Conservation (phyloP, 805 yeast species). For the Yarrowia osloensis region DNA sequence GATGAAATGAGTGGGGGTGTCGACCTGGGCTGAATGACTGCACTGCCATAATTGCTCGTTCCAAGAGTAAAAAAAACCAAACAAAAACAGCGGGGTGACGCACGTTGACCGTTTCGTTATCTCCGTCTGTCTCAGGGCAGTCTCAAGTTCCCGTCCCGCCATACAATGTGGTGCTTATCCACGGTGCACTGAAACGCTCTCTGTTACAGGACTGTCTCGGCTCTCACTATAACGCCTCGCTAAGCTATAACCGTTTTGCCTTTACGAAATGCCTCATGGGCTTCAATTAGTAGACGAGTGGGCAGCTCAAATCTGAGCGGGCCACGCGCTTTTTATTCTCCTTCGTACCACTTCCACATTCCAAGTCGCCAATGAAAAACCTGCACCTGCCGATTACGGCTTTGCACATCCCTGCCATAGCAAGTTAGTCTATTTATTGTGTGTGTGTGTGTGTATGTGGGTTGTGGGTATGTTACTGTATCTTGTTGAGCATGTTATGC, state of each 20-base stretch:
- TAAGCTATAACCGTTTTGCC: slow-evolving; percentile 18
- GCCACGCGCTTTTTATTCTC: background rate
- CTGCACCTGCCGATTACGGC: slow-evolving; percentile 1
- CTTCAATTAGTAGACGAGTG: background rate
- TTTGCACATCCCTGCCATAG: background rate
- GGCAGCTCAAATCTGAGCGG: background rate
- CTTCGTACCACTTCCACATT: background rate
- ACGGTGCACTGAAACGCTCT: background rate
- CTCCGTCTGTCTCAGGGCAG: background rate
- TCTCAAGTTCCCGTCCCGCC: background rate
- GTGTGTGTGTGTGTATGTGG: no score
- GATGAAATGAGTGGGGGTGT: background rate
- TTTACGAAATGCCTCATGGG: slow-evolving; percentile 12
- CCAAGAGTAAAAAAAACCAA: no score
- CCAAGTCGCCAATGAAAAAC: background rate
- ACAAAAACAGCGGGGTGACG: background rate
- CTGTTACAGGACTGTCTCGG: slow-evolving; percentile 1
- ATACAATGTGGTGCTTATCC: background rate
- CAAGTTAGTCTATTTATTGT: background rate
- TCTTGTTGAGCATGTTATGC: background rate
- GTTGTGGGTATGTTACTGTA: background rate
- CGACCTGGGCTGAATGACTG: no score
- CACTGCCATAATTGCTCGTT: no score
- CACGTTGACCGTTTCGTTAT: background rate
- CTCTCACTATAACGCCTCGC: background rate